A percentile compares a stretch with the other conserved stretches of the same genome.
Conservation (phyloP, 1,139 yeast genomes). For the Arxiozyma bovina region DNA sequence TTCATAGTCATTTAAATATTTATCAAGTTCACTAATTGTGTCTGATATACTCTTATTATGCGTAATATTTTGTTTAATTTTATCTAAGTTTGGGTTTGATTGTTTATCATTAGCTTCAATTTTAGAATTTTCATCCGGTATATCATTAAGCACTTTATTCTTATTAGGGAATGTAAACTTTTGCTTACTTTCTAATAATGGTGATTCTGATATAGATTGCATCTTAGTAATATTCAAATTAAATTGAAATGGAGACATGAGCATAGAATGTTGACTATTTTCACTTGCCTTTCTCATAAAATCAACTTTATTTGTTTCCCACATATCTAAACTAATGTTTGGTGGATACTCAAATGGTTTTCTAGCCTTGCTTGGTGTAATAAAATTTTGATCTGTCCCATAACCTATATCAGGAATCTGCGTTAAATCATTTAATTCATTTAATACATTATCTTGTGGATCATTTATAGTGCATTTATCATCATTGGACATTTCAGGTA, state of each 20-base stretch:
- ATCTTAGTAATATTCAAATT: conserved; percentile 1
- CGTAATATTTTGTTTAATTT: background rate
- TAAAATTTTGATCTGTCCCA: conserved; percentile 2
- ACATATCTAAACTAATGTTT: conserved; percentile 17
- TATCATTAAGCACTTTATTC: conserved; percentile 2
- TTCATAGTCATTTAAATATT: conserved; percentile 17
- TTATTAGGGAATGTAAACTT: conserved; percentile 15
- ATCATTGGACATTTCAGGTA: background rate
- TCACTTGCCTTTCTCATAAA: conserved; percentile 12
- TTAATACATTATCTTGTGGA: conserved; percentile 5
- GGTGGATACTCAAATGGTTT: conserved; percentile 12
- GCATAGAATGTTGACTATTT: conserved; percentile 8
- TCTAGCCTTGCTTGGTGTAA: background rate
- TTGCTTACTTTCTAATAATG: conserved; percentile 7
- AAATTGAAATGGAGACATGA: conserved; percentile 16
- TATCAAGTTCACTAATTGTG: conserved; percentile 24
- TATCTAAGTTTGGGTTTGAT: background rate
- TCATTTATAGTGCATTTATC: background rate
- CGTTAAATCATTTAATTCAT: conserved; percentile 18
- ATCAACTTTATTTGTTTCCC: conserved; percentile 17
- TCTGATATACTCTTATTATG: conserved; percentile 10
- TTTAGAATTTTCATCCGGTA: background rate
- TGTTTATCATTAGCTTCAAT: background rate
- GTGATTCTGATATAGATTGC: conserved; percentile 1
- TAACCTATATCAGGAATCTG: conserved; percentile 11